Conservation (phyloP, 495 filamentous ascomycete genomes). For the Mytilinidion resinicola region DNA sequence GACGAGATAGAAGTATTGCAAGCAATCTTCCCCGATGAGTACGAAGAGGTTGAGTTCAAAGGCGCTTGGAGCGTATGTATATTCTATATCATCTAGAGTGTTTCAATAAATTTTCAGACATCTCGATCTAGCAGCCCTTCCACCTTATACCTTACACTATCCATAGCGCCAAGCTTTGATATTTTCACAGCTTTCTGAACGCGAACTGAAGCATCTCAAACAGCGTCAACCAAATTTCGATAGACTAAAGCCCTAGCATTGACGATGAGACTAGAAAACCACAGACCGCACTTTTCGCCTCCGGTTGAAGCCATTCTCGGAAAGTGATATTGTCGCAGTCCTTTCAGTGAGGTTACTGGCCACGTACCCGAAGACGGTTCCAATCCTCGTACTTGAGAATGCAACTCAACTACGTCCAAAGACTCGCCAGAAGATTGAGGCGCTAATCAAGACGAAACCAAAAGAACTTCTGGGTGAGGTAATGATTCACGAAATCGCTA, state of each 20-base stretch:
- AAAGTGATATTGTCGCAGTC: slow-evolving; percentile 57
- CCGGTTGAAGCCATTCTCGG: slow-evolving; percentile 61
- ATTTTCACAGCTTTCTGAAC: slow-evolving; percentile 1
- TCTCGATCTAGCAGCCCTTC: not conserved
- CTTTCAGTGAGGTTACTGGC: slow-evolving; percentile 71
- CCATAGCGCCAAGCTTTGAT: not conserved
- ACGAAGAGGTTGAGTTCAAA: slow-evolving; percentile 61
- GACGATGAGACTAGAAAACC: slow-evolving; percentile 47
- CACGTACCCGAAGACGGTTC: slow-evolving; percentile 86
- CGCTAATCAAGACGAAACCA: slow-evolving; percentile 62
- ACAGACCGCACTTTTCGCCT: slow-evolving; percentile 75
- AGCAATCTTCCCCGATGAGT: slow-evolving; percentile 92
- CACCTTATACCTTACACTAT: not conserved
- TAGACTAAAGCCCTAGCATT: not conserved
- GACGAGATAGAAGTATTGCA: slow-evolving; percentile 82
- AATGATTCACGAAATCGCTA: slow-evolving; percentile 86
- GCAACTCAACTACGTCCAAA: slow-evolving; percentile 55
- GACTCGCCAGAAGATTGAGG: slow-evolving; percentile 59
- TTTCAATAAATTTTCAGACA: not conserved
- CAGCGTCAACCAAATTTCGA: too few relatives aligned
- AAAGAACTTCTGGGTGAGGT: slow-evolving; percentile 67
- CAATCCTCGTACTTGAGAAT: slow-evolving; percentile 64
- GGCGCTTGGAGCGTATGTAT: slow-evolving; percentile 79
- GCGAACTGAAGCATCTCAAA: slow-evolving; percentile 21
- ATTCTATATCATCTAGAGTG: not conserved